These are phyloP conservation scores for Colletotrichum tropicicola DNA, from an alignment of 2,329 filamentous ascomycete genomes.

Conservation along the genomic window DNA sequence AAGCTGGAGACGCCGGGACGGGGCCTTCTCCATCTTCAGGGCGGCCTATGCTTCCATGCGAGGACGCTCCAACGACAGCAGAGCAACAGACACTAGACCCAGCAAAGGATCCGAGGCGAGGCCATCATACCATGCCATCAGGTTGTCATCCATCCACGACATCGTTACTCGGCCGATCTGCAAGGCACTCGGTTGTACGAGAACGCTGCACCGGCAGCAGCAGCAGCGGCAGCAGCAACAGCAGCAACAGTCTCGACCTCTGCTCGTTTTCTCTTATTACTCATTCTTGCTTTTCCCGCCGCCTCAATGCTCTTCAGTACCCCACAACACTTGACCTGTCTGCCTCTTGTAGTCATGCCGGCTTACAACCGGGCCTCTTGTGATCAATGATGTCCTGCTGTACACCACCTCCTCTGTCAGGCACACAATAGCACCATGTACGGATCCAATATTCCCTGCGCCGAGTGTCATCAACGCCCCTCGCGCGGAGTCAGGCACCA, in stretches of 20 bases:
- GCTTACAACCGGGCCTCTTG: neutral
- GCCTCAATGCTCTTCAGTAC: neutral
- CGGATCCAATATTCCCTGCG: constrained; percentile 10
- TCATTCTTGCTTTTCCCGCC: constrained; percentile 4
- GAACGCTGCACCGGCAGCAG: constrained; percentile 1
- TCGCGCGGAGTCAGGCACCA: neutral
- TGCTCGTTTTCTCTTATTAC: constrained; percentile 7
- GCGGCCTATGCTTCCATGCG: neutral
- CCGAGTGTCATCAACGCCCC: neutral
- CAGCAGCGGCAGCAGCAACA: no score
- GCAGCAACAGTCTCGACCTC: neutral
- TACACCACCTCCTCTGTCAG: constrained; percentile 11
- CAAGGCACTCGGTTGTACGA: constrained; percentile 6
- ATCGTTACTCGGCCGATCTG: constrained; percentile 12
- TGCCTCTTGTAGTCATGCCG: neutral
- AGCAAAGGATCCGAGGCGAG: neutral
- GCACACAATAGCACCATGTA: neutral
- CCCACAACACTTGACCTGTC: neutral
- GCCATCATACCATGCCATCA: neutral
- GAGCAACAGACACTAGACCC: neutral
- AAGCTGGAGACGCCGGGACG: neutral
- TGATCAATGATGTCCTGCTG: neutral
- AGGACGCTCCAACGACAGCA: no score
- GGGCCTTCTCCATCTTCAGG: neutral
- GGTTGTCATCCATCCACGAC: neutral